These are phyloP conservation scores for Chaetoceros tenuissimus DNA, from an alignment of 108 stramenopile genomes.

Conservation along the genomic window DNA sequence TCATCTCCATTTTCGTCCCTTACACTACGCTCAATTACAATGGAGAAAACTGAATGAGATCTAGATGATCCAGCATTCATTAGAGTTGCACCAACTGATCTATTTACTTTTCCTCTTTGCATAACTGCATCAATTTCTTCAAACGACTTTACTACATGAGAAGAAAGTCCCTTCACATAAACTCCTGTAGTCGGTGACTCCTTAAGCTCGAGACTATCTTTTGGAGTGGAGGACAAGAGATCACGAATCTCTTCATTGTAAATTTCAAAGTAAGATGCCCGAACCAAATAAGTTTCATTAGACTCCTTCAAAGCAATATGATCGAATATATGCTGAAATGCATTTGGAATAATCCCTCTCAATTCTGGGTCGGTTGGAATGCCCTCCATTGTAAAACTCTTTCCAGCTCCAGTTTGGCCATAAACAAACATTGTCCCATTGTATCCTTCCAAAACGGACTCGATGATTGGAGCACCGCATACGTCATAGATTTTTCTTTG, in stretches of 20 bases:
- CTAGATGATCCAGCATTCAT: conserved; percentile 88
- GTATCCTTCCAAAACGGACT: conserved; percentile 92
- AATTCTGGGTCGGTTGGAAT: conserved; percentile 34
- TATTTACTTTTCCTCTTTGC: conserved; percentile 45
- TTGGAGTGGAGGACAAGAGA: conserved; percentile 39
- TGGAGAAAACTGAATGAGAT: conserved; percentile 85
- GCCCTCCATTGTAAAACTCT: conserved; percentile 86
- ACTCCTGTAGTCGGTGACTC: conserved; percentile 74
- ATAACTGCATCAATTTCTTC: conserved; percentile 54
- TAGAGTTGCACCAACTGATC: conserved; percentile 73
- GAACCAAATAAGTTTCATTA: conserved; percentile 65
- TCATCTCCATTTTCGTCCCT: conserved; percentile 30
- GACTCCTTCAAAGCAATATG: conserved; percentile 28
- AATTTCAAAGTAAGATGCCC: conserved; percentile 91
- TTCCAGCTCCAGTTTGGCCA: conserved; percentile 93
- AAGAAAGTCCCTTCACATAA: conserved; percentile 77
- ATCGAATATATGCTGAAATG: conserved; percentile 80
- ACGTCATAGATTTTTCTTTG: conserved; percentile 88
- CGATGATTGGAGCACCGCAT: conserved; percentile 85
- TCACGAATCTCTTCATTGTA: conserved; percentile 97
- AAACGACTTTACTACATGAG: conserved; percentile 40
- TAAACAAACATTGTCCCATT: conserved; percentile 98
- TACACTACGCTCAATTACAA: conserved; percentile 55
- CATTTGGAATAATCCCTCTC: conserved; percentile 84
- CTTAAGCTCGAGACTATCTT: conserved; percentile 39